phyloP scores from a whole-genome alignment of 108 stramenopile species.

The Fistulifera solaris region DNA sequence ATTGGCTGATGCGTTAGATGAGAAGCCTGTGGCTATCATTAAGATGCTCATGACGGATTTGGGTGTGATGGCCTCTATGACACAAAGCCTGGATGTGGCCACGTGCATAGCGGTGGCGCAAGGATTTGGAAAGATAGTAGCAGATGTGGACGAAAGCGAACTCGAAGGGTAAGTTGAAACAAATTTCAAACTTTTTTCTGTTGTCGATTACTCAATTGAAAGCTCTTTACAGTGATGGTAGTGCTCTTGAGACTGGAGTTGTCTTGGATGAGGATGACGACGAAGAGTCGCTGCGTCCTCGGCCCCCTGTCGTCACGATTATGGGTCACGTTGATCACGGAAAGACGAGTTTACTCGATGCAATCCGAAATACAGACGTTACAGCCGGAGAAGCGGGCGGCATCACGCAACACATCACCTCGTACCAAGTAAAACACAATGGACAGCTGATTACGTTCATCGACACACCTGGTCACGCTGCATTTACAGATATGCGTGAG shows the following conservation, averaged over 20 bases:
- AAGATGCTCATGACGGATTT: conserved; percentile 90
- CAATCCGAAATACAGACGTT: conserved; percentile 82
- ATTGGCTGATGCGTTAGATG: conserved; percentile 73
- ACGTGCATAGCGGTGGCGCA: conserved; percentile 81
- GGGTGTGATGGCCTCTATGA: conserved; percentile 90
- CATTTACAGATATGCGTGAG: conserved; percentile 95
- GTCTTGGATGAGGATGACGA: conserved; percentile 68
- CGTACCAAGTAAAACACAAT: conserved; percentile 81
- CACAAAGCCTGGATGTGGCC: conserved; percentile 75
- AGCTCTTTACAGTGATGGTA: conserved; percentile 21
- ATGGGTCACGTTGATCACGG: conserved; percentile 99
- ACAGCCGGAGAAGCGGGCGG: conserved; percentile 97
- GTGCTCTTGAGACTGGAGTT: conserved; percentile 54
- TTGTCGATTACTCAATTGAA: neutral
- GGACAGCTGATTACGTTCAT: conserved; percentile 89
- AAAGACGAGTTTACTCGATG: conserved; percentile 96
- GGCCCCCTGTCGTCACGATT: conserved; percentile 96
- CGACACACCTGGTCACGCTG: conserved; percentile 99
- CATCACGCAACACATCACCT: conserved; percentile 96
- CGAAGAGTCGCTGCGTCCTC: conserved; percentile 44
- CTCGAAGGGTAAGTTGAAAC: conserved; percentile 55
- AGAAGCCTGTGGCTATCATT: conserved; percentile 84
- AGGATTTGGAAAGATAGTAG: conserved; percentile 84
- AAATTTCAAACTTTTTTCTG: neutral
- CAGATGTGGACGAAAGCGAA: conserved; percentile 41